These are phyloP conservation scores for Moelleriella libera DNA, from an alignment of 2,329 filamentous ascomycete genomes.

Conservation along the genomic window DNA sequence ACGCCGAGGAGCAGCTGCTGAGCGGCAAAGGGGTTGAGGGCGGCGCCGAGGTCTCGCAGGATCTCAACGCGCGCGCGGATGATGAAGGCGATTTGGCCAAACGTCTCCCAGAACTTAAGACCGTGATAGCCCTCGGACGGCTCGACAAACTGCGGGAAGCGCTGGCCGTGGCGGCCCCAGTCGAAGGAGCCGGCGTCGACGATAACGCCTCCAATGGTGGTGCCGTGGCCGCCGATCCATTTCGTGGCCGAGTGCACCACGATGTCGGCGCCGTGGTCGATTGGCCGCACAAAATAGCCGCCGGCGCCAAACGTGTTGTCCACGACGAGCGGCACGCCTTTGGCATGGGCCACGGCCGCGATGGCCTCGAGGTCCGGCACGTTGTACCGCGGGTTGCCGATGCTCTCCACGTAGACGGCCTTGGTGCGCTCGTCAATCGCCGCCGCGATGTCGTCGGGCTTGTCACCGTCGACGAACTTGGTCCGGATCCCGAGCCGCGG, in stretches of 20 bases:
- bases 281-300: conserved; percentile 75
- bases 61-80: conserved; percentile 82
- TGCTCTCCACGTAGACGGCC: conserved; percentile 81
- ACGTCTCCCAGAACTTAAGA: conserved; percentile 87
- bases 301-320: conserved; percentile 95
- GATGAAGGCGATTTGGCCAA: conserved; percentile 69
- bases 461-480: conserved; percentile 77
- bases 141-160: conserved; percentile 89
- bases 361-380: conserved; percentile 84
- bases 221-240: conserved; percentile 94
- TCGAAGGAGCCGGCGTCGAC: conserved; percentile 86
- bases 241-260: conserved; percentile 91
- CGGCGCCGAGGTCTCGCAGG: conserved; percentile 70
- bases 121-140: conserved; percentile 84
- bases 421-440: conserved; percentile 90
- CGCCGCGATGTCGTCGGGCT: conserved; percentile 61
- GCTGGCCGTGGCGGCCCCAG: conserved; percentile 71
- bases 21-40: conserved; percentile 79
- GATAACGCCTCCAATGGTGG: conserved; percentile 76
- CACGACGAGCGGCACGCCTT: conserved; percentile 54
- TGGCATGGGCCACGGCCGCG: conserved; percentile 59
- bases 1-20: conserved; percentile 82
- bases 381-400: conserved; percentile 89
- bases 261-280: conserved; percentile 85
- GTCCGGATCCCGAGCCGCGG: conserved; percentile 77